These are phyloP conservation scores for Camellia granthamiana DNA, from an alignment of 148 eudicot species.

Conservation along the genomic window DNA sequence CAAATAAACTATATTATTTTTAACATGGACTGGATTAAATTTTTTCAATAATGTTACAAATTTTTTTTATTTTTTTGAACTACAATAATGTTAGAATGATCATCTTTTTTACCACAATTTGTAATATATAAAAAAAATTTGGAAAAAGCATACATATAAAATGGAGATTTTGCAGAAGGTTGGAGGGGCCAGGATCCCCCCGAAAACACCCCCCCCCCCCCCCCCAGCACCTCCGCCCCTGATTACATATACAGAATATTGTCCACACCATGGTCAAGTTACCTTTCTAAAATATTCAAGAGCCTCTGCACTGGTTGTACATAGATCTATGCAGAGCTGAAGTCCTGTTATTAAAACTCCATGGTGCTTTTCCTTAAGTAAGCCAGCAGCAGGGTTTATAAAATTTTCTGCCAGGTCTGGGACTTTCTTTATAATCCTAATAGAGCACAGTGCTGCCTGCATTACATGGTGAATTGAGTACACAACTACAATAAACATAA, in stretches of 20 bases:
- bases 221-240: too few species aligned
- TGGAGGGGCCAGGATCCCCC: too few species aligned
- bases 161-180: too few species aligned
- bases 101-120: too few species aligned
- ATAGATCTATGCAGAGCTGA: conserved; percentile 82
- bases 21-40: too few species aligned
- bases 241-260: neutral
- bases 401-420: conserved; percentile 99
- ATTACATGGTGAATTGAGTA: conserved; percentile 23
- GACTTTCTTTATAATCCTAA: conserved; percentile 93
- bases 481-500: neutral
- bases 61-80: too few species aligned
- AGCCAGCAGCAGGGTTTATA: conserved; percentile 71
- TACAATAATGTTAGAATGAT: too few species aligned
- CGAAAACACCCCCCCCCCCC: too few species aligned
- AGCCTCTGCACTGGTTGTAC: conserved; percentile 81
- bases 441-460: conserved; percentile 93
- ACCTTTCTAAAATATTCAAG: conserved; percentile 97
- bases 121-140: too few species aligned
- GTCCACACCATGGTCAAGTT: conserved; percentile 7
- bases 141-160: too few species aligned
- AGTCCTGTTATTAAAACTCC: conserved; percentile 92
- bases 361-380: conserved; percentile 97
- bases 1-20: too few species aligned
- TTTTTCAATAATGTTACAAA: too few species aligned